Evolutionary conservation across 495 filamentous ascomycete species (phyloP), one percentile per base, ranked within the genome.

Genomic region (Massariosphaeria phaeospora): DNA sequence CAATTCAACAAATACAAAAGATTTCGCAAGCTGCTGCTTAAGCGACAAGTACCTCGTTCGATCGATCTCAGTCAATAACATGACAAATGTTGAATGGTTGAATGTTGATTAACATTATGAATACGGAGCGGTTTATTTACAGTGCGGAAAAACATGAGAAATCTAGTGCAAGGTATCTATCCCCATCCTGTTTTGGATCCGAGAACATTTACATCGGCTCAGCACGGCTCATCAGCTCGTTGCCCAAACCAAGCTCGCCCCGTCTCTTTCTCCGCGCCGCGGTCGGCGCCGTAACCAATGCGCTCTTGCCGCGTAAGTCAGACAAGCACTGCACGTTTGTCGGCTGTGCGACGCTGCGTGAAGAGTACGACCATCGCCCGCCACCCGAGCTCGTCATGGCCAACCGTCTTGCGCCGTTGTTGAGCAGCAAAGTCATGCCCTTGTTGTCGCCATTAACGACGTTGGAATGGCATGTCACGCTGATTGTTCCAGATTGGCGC

Each of bases 381-480:
- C 20, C 26, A 24, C 20, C 33, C 8, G 30, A 21, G 6, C 30
- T 52, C 12, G 33, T 44, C 60, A 63, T 63, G 18, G 45, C 23
- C 7, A 63, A 6, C 7, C 17, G 45, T 10, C 44, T 55, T 3
- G 30, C 51, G 17, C 55, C 59, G 13, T 48, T 41, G 30, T 46
- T 51, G 11, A 59, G 42, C 36, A 47, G 10, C 9, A 63, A 30
- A 2, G 27, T 38, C 60, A 59, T 59, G 2, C 9, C 25, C 33
- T 42, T 55, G 36, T 35, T 40, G 34, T 43, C 30, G 8, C 60
- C 60, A 27, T 63, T 52, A 5, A 55, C 36, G 1, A 59, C 55
- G 31, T 59, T 64, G 5, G 61, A 55, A 2, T 52, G 36, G 47
- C 49, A 54, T 1, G 44, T 57, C 29, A 64, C 61, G 25, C 17